These are phyloP conservation scores for Vicia sativa DNA, from an alignment of 306 rosid genomes.

Conservation along the genomic window DNA sequence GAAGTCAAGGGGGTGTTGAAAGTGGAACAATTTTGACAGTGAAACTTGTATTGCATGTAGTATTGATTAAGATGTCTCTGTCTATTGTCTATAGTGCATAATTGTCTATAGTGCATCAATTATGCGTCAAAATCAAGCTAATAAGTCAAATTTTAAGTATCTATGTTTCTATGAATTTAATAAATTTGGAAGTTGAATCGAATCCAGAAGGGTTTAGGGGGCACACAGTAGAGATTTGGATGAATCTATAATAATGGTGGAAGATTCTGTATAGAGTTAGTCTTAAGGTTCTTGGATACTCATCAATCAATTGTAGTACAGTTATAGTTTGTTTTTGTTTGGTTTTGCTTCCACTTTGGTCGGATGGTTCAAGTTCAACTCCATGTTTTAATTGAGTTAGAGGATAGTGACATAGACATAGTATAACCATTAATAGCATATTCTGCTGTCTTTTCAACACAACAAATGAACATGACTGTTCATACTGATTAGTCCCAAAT, in stretches of 20 bases:
- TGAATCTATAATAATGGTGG: background rate
- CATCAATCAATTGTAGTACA: background rate
- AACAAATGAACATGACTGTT: conserved; percentile 13
- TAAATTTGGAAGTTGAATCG: too few relatives aligned
- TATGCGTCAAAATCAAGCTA: background rate
- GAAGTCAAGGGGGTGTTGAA: too few relatives aligned
- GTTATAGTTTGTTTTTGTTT: background rate
- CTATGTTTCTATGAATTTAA: background rate
- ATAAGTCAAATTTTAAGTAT: background rate
- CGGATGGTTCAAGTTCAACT: background rate
- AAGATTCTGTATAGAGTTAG: background rate
- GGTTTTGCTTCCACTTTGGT: background rate
- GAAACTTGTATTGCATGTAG: background rate
- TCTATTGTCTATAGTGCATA: too few relatives aligned
- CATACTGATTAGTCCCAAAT: background rate
- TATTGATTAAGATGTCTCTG: too few relatives aligned
- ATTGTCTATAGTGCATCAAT: too few relatives aligned
- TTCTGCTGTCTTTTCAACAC: background rate
- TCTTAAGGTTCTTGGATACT: background rate
- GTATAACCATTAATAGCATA: background rate
- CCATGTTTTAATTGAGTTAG: background rate
- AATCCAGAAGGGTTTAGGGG: too few relatives aligned
- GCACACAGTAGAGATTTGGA: background rate
- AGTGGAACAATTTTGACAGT: too few relatives aligned
- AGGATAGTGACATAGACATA: background rate